These are phyloP conservation scores for Gossypium trilobum DNA, from an alignment of 441 rosid genomes.

Conservation along the genomic window DNA sequence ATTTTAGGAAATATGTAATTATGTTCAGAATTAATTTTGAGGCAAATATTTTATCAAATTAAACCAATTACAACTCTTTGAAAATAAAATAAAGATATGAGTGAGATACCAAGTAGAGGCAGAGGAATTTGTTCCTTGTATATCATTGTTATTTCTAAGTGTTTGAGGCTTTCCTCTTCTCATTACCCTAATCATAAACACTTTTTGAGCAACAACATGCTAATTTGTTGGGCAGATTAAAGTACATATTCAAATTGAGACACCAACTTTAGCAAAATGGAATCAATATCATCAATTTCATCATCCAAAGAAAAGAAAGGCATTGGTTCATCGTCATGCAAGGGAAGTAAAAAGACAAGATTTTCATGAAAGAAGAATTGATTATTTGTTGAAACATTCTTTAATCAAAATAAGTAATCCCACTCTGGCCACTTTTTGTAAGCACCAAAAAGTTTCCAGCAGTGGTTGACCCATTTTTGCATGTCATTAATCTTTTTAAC, in stretches of 20 bases:
- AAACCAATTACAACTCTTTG: too few relatives aligned
- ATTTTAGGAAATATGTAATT: too few relatives aligned
- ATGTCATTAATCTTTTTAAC: slow-evolving; percentile 36
- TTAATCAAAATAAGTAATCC: slow-evolving; percentile 22
- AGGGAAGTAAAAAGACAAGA: not conserved
- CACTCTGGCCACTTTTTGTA: slow-evolving; percentile 29
- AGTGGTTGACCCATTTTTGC: slow-evolving; percentile 21
- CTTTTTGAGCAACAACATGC: not conserved
- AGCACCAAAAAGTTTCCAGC: slow-evolving; percentile 42
- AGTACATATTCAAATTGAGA: not conserved
- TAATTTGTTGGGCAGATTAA: not conserved
- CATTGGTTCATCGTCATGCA: not conserved
- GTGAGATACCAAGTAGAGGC: too few relatives aligned
- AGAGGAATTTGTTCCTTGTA: not conserved
- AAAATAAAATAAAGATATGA: too few relatives aligned
- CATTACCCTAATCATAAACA: not conserved
- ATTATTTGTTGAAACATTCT: not conserved
- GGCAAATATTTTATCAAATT: too few relatives aligned
- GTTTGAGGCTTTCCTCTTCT: not conserved
- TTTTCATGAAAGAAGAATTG: not conserved
- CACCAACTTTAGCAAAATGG: not conserved
- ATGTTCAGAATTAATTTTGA: too few relatives aligned
- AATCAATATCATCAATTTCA: not conserved
- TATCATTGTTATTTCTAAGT: not conserved
- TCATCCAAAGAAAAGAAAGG: not conserved